Base-by-base conservation (phyloP, 176 grass and related monocot species). In the Avena atlantica region DNA sequence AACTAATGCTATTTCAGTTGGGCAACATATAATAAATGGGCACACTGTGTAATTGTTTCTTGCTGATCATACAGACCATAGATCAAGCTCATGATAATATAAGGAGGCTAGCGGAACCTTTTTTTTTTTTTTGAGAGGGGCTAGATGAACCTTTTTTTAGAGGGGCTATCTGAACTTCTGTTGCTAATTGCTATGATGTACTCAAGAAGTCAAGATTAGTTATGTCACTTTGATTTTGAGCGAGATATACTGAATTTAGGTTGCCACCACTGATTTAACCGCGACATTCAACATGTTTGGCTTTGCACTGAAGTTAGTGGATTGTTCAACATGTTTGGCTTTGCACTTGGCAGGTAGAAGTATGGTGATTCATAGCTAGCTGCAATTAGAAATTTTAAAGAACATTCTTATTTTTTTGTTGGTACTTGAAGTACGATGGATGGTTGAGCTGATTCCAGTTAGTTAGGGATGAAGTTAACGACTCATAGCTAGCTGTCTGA, bases 381-480 rank as follows among this genome's bases (percentile, higher is more conserved):
- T 40, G 25, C 25, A 37, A 19, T 29, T 76, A 42, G 12, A 53
- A 21, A 49, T 25, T 13, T 52, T 40, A 17, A 78, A 9, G 49
- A 63, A 20, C 21, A 63, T 11, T 9, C 8, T 55, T 17, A 63
- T 53, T 70, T 78, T 73, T 63, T 44, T 59, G 40, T 58, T 55
- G 77, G 55, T 65, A 16, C 20, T 64, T 84, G 78, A 15, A 20
- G 6, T 42, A 42, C 6, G 40, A 42, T 42, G 34, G 49, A 14
- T 81, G 21, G 57, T 81, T 6, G 19, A 61, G 11, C 60, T n/a
- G 56, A 69, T 56, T 11, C 20, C 49, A 99, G 97, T 91, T 65
- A 99, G 97, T 91, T 65, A 96, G 87, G 73, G 94, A 90, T 27
- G 92, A 98, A 86, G 86, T 59, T 78, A 90, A 92, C 87, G 31